Evolutionary conservation across 176 grass and related monocot species (phyloP).

Genomic region (Oryza glumipatula): DNA sequence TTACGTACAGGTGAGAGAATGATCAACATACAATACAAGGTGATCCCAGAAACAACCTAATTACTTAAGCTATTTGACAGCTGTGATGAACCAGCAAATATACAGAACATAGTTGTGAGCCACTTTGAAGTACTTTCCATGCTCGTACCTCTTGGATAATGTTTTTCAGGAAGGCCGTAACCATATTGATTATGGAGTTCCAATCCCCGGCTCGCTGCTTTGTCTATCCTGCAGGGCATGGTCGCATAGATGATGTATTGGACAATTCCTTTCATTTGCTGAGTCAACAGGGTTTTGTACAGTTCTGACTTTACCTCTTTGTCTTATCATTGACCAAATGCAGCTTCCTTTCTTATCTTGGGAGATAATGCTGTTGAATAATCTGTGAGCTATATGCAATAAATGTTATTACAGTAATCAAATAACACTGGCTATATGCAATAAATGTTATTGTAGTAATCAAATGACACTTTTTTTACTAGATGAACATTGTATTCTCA

Average conservation of each 20-base stretch:
- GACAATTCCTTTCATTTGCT: constrained; percentile 19
- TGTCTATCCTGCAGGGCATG: constrained; percentile 24
- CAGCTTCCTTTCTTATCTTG: constrained; percentile 8
- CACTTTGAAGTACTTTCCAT: neutral
- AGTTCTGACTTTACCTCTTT: constrained; percentile 29
- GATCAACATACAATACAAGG: neutral
- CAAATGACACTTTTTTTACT: too few species aligned
- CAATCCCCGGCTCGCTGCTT: neutral
- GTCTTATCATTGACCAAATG: constrained; percentile 30
- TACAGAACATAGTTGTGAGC: neutral
- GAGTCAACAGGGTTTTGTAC: neutral
- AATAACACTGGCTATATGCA: neutral
- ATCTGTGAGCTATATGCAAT: neutral
- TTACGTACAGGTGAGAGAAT: neutral
- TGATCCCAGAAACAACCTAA: neutral
- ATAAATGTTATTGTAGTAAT: neutral
- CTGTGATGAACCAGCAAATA: neutral
- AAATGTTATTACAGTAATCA: constrained; percentile 14
- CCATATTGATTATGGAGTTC: neutral
- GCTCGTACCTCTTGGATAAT: neutral
- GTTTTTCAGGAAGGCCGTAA: neutral
- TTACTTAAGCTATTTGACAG: neutral
- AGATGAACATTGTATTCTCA: too few species aligned
- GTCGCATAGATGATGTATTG: constrained; percentile 26
- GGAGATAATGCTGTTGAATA: constrained; percentile 16